Evolutionary conservation across 192 early-diverging fungal species (phyloP), one percentile per base, ranked within the genome.

Genomic region (Obelidium mucronatum): DNA sequence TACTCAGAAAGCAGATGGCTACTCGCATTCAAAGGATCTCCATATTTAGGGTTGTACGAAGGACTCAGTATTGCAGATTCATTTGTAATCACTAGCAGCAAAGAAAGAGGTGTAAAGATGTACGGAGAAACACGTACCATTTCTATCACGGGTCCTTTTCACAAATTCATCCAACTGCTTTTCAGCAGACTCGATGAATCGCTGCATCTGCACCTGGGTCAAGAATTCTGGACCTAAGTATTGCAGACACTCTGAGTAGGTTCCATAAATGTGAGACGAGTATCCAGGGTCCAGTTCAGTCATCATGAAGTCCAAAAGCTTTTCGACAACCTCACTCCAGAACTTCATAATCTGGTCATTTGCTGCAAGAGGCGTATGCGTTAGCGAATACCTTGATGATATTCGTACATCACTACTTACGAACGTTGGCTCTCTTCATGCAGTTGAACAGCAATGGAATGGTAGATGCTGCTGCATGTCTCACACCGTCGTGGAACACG

Each of bases 401-500:
- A 52, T 52, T 52, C n/a, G n/a, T 37, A 35, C 11, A 39, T 64
- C 30, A 26, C 55, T 54, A 58, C 68, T 64, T 44, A 78, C 74
- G 80, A 61, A 74, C 39, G 35, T 80, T 60, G 2, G 86, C 86
- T 48, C 78, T 74, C 30, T 80, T 65, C 74, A 80, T 73, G 19
- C 79, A 84, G 54, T 80, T 80, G 67, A 99, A 85, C 67, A 99
- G 81, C 28, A 86, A 85, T 6, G 97, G 95, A 73, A 99, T 92
- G 0, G 91, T 81, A 0, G 87, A 83, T 6, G 93, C 93, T 1
- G 97, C 95, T 11, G 97, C 94, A 60, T 93, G 85, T 37, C 96
- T 87, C 42, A 99, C 96, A 77, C 94, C 97, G 75, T 98, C 97
- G 80, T 99, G 94, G 91, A 97, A 98, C 82, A 94, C 96, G 85